Conservation (phyloP, 208 protist genomes). For the Phytomonas serpens region DNA sequence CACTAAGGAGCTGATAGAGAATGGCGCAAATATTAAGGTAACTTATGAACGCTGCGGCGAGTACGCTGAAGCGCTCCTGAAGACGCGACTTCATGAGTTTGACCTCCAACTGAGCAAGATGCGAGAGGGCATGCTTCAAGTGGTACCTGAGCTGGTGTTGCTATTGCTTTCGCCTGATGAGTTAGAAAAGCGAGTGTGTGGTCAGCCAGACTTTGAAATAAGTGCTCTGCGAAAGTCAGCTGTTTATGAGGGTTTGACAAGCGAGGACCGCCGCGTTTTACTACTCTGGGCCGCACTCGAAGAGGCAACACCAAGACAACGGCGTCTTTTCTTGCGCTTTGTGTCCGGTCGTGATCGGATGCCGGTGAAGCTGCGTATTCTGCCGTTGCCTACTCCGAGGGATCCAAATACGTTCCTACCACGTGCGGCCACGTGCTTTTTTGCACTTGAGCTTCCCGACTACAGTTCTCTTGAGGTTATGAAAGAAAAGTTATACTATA, state of each 20-base stretch:
- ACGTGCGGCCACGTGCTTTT: slow-evolving; percentile 94
- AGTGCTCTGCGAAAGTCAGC: slow-evolving; percentile 74
- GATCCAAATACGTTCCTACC: slow-evolving; percentile 87
- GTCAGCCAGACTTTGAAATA: slow-evolving; percentile 83
- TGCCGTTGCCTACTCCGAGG: slow-evolving; percentile 57
- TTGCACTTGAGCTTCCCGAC: slow-evolving; percentile 91
- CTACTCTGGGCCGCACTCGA: slow-evolving; percentile 87
- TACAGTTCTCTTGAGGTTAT: slow-evolving; percentile 92
- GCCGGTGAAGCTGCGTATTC: slow-evolving; percentile 75
- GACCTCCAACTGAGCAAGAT: slow-evolving; percentile 68
- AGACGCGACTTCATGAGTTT: slow-evolving; percentile 76
- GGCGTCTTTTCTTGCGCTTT: slow-evolving; percentile 88
- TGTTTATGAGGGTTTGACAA: slow-evolving; percentile 75
- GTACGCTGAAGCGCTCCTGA: slow-evolving; percentile 70
- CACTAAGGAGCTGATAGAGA: slow-evolving; percentile 59
- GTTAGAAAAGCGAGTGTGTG: slow-evolving; percentile 86
- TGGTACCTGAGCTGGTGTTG: slow-evolving; percentile 82
- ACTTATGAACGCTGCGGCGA: slow-evolving; percentile 64
- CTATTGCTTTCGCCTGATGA: slow-evolving; percentile 80
- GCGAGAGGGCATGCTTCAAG: slow-evolving; percentile 70
- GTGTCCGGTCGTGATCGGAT: slow-evolving; percentile 85
- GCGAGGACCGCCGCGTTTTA: slow-evolving; percentile 77
- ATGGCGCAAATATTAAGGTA: slow-evolving; percentile 48
- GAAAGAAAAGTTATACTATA: slow-evolving; percentile 92
- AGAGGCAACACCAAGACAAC: slow-evolving; percentile 73